phyloP scores from a whole-genome alignment of 2,329 filamentous ascomycete species.

The Diaporthe batatas region DNA sequence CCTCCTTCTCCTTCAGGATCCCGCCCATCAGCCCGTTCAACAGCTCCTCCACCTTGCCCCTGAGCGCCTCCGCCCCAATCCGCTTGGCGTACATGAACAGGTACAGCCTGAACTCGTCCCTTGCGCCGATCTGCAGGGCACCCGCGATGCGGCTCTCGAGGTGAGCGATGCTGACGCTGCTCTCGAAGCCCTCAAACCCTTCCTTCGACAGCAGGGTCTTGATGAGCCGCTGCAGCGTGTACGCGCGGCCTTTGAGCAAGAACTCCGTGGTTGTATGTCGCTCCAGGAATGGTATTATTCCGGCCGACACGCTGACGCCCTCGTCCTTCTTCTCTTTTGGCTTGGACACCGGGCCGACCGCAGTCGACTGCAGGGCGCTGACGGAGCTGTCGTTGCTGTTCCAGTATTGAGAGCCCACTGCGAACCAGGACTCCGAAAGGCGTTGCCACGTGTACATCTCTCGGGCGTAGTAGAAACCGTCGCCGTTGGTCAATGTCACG shows the following conservation, averaged over 20 bases:
- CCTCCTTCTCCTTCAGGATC: slow-evolving; percentile 68
- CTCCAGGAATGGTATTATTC: slow-evolving; percentile 93
- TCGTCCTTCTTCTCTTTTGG: slow-evolving; percentile 61
- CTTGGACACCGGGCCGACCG: slow-evolving; percentile 69
- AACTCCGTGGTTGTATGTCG: slow-evolving; percentile 95
- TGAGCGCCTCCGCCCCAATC: slow-evolving; percentile 88
- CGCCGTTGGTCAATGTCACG: slow-evolving; percentile 93
- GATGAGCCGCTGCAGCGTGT: slow-evolving; percentile 90
- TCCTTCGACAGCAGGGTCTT: slow-evolving; percentile 90
- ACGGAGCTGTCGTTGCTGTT: slow-evolving; percentile 95
- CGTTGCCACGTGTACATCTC: slow-evolving; percentile 93
- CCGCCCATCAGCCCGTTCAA: slow-evolving; percentile 85
- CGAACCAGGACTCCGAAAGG: slow-evolving; percentile 98
- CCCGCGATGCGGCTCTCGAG: slow-evolving; percentile 95
- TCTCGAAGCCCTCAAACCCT: slow-evolving; percentile 93
- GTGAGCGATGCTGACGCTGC: slow-evolving; percentile 91
- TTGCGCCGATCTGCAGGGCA: slow-evolving; percentile 84
- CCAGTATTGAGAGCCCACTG: slow-evolving; percentile 98
- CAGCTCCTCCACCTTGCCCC: slow-evolving; percentile 92
- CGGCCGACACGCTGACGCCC: slow-evolving; percentile 79
- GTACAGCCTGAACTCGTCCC: slow-evolving; percentile 93
- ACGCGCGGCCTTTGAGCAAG: slow-evolving; percentile 90
- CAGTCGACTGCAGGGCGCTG: slow-evolving; percentile 80
- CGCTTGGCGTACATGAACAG: slow-evolving; percentile 99
- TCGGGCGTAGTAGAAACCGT: slow-evolving; percentile 91